phyloP scores from a whole-genome alignment of 2,329 filamentous ascomycete species.

The Tolypocladium capitatum region DNA sequence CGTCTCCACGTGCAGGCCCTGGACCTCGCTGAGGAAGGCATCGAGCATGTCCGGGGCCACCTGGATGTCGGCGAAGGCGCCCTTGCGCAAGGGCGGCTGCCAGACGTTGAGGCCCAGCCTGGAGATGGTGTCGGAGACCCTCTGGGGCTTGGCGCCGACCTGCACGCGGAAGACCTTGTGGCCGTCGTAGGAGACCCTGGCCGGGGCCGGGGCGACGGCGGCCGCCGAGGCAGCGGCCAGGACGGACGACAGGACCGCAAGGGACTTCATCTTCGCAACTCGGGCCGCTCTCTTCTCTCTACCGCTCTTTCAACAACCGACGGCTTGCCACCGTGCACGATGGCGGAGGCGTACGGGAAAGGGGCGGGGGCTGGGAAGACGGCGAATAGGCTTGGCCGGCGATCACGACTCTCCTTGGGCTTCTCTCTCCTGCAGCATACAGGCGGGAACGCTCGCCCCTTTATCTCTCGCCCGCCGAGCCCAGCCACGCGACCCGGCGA shows the following conservation, averaged over 20 bases:
- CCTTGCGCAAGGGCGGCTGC: constrained; percentile 19
- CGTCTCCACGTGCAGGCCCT: constrained; percentile 16
- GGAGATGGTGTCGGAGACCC: constrained; percentile 19
- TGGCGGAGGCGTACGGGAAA: too few species aligned
- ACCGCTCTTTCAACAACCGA: too few species aligned
- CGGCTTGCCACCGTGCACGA: too few species aligned
- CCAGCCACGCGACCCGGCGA: too few species aligned
- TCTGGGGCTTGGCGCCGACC: constrained; percentile 17
- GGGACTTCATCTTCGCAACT: constrained; percentile 7
- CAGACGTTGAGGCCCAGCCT: constrained; percentile 22
- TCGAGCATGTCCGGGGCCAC: constrained; percentile 21
- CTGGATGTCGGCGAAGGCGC: constrained; percentile 25
- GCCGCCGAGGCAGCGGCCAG: constrained; percentile 6
- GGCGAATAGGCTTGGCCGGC: too few species aligned
- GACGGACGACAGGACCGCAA: constrained; percentile 6
- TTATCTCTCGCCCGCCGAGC: too few species aligned
- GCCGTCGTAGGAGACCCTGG: constrained; percentile 24
- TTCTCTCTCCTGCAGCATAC: too few species aligned
- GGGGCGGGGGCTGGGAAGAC: too few species aligned
- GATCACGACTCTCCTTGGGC: too few species aligned
- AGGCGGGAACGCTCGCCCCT: too few species aligned
- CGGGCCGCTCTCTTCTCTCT: too few species aligned
- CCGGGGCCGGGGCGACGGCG: constrained; percentile 1
- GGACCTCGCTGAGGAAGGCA: constrained; percentile 17
- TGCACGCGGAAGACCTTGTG: constrained; percentile 32